A percentile compares a stretch with the other conserved stretches of the same genome.
These are phyloP conservation scores for Trichocomaceae sp. DNA, from an alignment of 2,329 filamentous ascomycete genomes.

Conservation along the genomic window DNA sequence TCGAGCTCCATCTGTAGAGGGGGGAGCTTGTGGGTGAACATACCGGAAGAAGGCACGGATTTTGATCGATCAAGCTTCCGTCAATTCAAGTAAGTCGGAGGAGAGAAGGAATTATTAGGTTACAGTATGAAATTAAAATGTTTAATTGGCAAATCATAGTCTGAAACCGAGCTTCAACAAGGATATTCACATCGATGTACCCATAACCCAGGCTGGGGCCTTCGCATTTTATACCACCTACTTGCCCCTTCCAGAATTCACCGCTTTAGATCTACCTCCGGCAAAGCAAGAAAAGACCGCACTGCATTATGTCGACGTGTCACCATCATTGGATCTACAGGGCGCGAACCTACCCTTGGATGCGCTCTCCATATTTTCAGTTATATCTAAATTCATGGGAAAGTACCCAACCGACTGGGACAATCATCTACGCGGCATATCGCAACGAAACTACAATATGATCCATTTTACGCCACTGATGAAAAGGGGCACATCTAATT, in stretches of 20 bases:
- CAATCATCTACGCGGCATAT: constrained; percentile 78
- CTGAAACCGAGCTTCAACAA: constrained; percentile 88
- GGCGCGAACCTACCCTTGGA: constrained; percentile 71
- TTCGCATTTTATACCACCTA: constrained; percentile 95
- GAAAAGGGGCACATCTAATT: constrained; percentile 82
- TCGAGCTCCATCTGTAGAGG: constrained; percentile 92
- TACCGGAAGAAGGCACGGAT: constrained; percentile 66
- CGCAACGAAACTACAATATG: constrained; percentile 94
- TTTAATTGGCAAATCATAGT: constrained; percentile 33
- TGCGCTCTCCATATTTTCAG: constrained; percentile 83
- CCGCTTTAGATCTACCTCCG: constrained; percentile 48
- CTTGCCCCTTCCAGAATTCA: constrained; percentile 73
- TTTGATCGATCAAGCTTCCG: constrained; percentile 76
- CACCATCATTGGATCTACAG: constrained; percentile 69
- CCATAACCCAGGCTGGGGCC: constrained; percentile 73
- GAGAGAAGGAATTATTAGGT: not conserved
- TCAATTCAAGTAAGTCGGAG: constrained; percentile 70
- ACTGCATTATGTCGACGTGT: constrained; percentile 89
- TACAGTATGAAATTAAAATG: not conserved
- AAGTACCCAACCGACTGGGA: constrained; percentile 87
- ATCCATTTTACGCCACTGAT: constrained; percentile 95
- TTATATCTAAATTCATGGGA: constrained; percentile 98
- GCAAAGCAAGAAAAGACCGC: constrained; percentile 60
- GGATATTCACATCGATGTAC: constrained; percentile 81
- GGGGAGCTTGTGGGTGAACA: constrained; percentile 94